Evolutionary conservation across 2,329 filamentous ascomycete genomes (phyloP).

Genomic region (Aspergillus ochraceoroseus): DNA sequence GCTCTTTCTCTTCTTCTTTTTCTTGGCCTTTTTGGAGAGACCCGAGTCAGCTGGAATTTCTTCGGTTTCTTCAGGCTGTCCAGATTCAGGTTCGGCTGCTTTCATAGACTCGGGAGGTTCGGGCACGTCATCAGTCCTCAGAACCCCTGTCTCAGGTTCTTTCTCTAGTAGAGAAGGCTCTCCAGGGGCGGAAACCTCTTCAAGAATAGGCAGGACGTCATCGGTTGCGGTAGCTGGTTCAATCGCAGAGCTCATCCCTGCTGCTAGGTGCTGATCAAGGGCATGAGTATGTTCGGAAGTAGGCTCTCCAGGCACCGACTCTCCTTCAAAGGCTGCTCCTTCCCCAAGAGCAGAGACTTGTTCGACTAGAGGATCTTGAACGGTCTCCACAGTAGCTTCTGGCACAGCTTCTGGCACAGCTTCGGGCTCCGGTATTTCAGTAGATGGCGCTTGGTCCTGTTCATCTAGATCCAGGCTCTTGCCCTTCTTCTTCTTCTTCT

Average conservation of each 20-base stretch:
- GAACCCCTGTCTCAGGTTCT: neutral
- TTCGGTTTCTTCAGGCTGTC: conserved; percentile 5
- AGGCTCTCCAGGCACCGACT: neutral
- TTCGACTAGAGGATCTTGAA: neutral
- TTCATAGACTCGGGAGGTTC: neutral
- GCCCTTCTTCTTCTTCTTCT: conserved; percentile 37
- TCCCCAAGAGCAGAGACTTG: neutral
- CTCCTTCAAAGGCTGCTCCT: too few relatives aligned
- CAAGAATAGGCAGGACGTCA: too few relatives aligned
- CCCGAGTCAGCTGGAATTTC: conserved; percentile 12
- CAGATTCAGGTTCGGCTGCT: conserved; percentile 3
- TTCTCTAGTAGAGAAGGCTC: neutral
- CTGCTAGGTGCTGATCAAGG: too few relatives aligned
- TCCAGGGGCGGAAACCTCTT: neutral
- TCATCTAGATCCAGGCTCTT: conserved; percentile 18
- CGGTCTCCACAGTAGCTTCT: neutral
- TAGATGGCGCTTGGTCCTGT: conserved; percentile 15
- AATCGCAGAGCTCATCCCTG: too few relatives aligned
- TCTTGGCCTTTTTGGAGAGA: conserved; percentile 26
- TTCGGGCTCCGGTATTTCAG: neutral
- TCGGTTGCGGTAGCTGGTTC: too few relatives aligned
- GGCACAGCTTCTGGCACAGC: neutral
- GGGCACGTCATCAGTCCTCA: neutral
- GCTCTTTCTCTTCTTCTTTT: conserved; percentile 25
- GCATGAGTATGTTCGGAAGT: too few relatives aligned